Base-by-base conservation (phyloP, 2,329 filamentous ascomycete genomes). In the Colletotrichum sp. region DNA sequence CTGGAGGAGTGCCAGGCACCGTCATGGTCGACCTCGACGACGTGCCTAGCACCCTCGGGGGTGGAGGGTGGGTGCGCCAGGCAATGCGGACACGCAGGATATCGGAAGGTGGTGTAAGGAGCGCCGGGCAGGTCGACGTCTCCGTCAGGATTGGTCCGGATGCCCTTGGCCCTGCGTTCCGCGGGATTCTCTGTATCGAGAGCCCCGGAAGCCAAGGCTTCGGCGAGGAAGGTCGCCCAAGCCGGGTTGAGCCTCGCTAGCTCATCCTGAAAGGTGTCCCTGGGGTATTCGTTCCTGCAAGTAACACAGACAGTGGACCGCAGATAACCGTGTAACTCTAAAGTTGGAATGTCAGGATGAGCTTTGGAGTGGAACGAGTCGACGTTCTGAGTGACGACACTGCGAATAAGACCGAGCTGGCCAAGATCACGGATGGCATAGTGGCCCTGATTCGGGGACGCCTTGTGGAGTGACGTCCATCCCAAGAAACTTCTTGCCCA, bases 401-500 rank as follows among this genome's bases (percentile, higher is more conserved):
- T 92, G 73, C 90, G 91, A 57, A 98, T 88, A 66, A 96, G 85
- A 4, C 96, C 96, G 79, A 97, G 86, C 6, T 90, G 85, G 4
- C 92, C 94, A 44, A 99, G 87, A 78, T 93, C 90, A 68, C 91
- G 89, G 72, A 99, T 91, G 3, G 96, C 95, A 82, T 91, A 89
- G 85, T 99, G 97, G 3, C 93, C 93, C 5, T 88, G 86, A 82
- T 99, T 99, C 15, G 96, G 96, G 74, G 87, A 88, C n/a, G 95
- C 95, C 77, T 92, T 93, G 81, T 94, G 88, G 79, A 99, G 87
- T 60, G 92, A 95, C 6, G 95, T 93, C 96, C 96, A 99, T 48
- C 97, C 97, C 24, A 99, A 87, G 84, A 98, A 99, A 82, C 95
- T 98, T 65, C 97, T 89, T 1, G 97, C 96, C 97, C 97, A 99